Percentiles rank a stretch among this genome's conserved stretches.
Conservation (phyloP, 441 rosid genomes). For the Theobroma grandiflorum region DNA sequence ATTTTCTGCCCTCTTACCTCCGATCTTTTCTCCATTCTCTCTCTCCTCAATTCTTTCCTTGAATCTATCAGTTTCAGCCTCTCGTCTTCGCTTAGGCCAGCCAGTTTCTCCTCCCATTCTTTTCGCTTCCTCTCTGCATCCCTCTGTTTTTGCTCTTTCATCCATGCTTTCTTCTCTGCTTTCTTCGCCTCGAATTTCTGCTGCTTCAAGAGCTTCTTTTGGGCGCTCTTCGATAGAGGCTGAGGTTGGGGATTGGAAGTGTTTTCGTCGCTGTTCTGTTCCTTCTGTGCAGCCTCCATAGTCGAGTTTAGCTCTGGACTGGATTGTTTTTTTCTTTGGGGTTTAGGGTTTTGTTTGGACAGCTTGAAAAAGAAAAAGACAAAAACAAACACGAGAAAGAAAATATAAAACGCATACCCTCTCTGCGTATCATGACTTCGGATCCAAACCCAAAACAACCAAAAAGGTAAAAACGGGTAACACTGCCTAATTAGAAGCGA, state of each 20-base stretch:
- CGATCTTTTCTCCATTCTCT: slow-evolving; percentile 76
- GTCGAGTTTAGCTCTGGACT: neutral
- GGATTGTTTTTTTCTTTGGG: neutral
- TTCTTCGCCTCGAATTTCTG: slow-evolving; percentile 76
- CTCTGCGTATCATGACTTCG: too few species aligned
- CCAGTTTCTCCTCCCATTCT: slow-evolving; percentile 82
- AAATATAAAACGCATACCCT: too few species aligned
- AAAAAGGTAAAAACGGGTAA: too few species aligned
- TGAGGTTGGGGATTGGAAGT: slow-evolving; percentile 18
- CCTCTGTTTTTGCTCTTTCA: slow-evolving; percentile 70
- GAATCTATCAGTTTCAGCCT: slow-evolving; percentile 68
- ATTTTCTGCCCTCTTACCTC: slow-evolving; percentile 70
- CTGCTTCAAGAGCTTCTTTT: slow-evolving; percentile 83
- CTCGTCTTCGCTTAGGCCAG: slow-evolving; percentile 68
- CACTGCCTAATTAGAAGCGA: too few species aligned
- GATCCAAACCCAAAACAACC: too few species aligned
- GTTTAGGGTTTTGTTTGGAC: slow-evolving; percentile 13
- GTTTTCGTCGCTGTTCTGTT: slow-evolving; percentile 21
- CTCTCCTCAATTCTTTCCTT: slow-evolving; percentile 63
- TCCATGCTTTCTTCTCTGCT: slow-evolving; percentile 82
- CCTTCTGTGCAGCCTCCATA: slow-evolving; percentile 44
- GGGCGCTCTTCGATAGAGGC: slow-evolving; percentile 71
- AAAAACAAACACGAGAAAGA: too few species aligned
- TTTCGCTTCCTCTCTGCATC: slow-evolving; percentile 74
- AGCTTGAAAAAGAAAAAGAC: too few species aligned